A percentile compares a stretch with the other conserved stretches of the same genome.
Conservation (phyloP, 495 filamentous ascomycete genomes). For the Xylaria grammica region DNA sequence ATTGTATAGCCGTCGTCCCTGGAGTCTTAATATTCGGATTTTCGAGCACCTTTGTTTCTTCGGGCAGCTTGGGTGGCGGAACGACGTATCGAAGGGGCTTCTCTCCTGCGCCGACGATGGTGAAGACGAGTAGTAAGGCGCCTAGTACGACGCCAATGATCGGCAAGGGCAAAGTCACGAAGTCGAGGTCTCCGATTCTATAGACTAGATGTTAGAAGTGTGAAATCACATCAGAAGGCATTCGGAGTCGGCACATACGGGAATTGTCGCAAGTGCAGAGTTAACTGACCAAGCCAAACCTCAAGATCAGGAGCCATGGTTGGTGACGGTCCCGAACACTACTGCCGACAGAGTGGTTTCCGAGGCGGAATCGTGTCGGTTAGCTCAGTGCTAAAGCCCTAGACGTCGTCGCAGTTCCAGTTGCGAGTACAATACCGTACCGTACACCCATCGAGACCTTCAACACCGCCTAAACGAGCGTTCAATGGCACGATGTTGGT, state of each 20-base stretch:
- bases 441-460: not conserved
- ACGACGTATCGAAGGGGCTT: conserved; percentile 47
- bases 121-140: conserved; percentile 36
- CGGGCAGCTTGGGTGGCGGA: conserved; percentile 43
- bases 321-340: not conserved
- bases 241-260: conserved; percentile 25
- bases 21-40: conserved; percentile 60
- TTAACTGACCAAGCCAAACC: conserved; percentile 28
- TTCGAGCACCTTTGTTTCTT: conserved; percentile 66
- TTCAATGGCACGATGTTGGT: conserved; percentile 10
- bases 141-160: conserved; percentile 28
- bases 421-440: not conserved
- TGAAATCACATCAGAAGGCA: not conserved
- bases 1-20: conserved; percentile 69
- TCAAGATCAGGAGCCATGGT: conserved; percentile 23
- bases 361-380: not conserved
- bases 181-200: conserved; percentile 24
- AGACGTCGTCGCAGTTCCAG: not conserved
- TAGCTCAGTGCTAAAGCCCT: too few species aligned
- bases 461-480: conserved; percentile 2
- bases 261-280: conserved; percentile 28
- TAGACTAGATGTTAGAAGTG: conserved; percentile 7
- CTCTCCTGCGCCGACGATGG: conserved; percentile 33
- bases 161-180: conserved; percentile 25
- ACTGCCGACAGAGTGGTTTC: not conserved